Base-by-base conservation (phyloP, 148 eudicot genomes). In the Fagopyrum tataricum region DNA sequence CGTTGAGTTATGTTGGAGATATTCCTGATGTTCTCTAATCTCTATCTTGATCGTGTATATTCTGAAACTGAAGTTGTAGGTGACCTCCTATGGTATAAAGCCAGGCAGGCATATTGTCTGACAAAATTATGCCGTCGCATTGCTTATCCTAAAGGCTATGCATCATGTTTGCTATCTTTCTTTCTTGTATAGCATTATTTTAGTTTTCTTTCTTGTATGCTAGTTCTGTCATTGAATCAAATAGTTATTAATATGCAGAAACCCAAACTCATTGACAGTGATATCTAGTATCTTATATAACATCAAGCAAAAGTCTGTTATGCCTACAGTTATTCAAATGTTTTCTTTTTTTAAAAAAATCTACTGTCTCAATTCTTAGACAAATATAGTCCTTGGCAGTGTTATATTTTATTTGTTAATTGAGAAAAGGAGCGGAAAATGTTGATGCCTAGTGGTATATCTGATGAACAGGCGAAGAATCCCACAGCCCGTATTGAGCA, bases 401-500 rank as follows among this genome's bases (percentile, higher is more conserved):
- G 1, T 18, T 13, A 49, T 49, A 49, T 23, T 8, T 10, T n/a
- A 20, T 55, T 55, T n/a, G 26, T 7, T 21, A 18, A 21, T 7
- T 20, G 26, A 20, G 26, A 7, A 20, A 20, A 7, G 13, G 15
- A 24, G 67, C 67, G 12, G 67, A 17, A 8, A 4, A 24, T 31
- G 17, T 26, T 68, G 42, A 68, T 68, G 49, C 24, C 6, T 68
- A 0, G 37, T 1, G 37, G 70, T 40, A 31, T 66, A 23, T 71
- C 71, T 72, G 26, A 20, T 6, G 15, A 76, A 77, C 82, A 91
- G 98, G 87, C 80, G 9, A 93, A 91, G 81, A 91, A 91, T 73
- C 92, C 87, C 0, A 70, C 83, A 12, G 89, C 91, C 0, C 82
- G 90, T 24, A 79, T 93, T 15, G 98, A 94, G 69, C 98, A 94